These are phyloP conservation scores for Raphanus sativus DNA, from an alignment of 345 rosid species.

Conservation along the genomic window DNA sequence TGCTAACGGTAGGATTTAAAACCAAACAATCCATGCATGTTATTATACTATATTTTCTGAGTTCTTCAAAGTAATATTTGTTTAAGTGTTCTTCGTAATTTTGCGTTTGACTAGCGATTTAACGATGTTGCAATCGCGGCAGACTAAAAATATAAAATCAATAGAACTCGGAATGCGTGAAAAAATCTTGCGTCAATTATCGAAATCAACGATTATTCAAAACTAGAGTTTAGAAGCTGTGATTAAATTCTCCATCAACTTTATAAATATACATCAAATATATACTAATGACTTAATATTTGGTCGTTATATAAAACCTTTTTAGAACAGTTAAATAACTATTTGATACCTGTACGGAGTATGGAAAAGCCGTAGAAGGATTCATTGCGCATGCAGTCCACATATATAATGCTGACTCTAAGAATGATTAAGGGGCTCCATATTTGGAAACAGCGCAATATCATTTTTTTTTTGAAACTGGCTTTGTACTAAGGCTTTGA, in stretches of 20 bases:
- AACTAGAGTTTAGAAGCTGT: background rate
- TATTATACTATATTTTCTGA: background rate
- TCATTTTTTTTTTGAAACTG: too few relatives aligned
- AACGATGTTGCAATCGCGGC: background rate
- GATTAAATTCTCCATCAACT: background rate
- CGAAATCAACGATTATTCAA: conserved; percentile 21
- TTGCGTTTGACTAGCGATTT: background rate
- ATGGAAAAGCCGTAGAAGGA: conserved; percentile 33
- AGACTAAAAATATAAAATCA: conserved; percentile 5
- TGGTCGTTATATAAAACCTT: conserved; percentile 17
- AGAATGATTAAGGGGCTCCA: conserved; percentile 31
- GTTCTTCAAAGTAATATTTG: background rate
- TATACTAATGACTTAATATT: conserved; percentile 12
- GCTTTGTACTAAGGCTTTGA: too few relatives aligned
- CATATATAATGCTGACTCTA: conserved; percentile 18
- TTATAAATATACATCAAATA: background rate
- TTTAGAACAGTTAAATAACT: background rate
- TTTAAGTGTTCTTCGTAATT: background rate
- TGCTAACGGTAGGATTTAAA: background rate
- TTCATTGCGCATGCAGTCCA: conserved; percentile 31
- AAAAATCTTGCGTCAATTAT: conserved; percentile 8
- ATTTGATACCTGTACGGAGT: conserved; percentile 32
- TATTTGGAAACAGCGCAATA: conserved; percentile 24
- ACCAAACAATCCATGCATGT: background rate
- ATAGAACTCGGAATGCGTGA: conserved; percentile 7